Conservation (phyloP, 805 yeast genomes). For the Candida suzukii region DNA sequence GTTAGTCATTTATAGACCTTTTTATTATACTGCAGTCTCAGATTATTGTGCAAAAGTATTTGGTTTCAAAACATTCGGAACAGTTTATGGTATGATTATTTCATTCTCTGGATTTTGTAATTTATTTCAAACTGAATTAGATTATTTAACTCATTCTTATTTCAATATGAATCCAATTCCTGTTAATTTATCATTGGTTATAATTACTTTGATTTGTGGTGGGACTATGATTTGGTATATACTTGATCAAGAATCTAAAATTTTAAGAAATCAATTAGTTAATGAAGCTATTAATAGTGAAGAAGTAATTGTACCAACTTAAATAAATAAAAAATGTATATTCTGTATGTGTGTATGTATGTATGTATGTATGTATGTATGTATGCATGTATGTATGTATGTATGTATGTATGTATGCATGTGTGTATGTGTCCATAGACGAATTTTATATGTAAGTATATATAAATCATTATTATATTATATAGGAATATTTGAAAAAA, state of each 20-base stretch:
- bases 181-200: constrained; percentile 51
- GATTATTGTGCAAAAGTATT: constrained; percentile 90
- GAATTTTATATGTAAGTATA: too few species aligned
- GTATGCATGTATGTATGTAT: too few species aligned
- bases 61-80: constrained; percentile 89
- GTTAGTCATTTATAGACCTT: constrained; percentile 81
- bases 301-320: constrained; percentile 34
- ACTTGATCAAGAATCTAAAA: constrained; percentile 29
- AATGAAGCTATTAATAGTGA: constrained; percentile 55
- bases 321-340: not conserved
- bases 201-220: constrained; percentile 48
- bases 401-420: too few species aligned
- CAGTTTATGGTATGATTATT: constrained; percentile 81
- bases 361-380: too few species aligned
- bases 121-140: constrained; percentile 63
- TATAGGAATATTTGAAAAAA: too few species aligned
- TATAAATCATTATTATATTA: too few species aligned
- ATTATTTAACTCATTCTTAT: constrained; percentile 57
- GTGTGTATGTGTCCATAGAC: too few species aligned
- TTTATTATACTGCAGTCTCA: constrained; percentile 86
- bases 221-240: constrained; percentile 36
- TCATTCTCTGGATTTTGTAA: constrained; percentile 79
- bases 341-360: too few species aligned
- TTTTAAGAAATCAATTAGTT: constrained; percentile 48
- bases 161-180: constrained; percentile 78